Percentiles rank a stretch among this genome's conserved stretches.
Evolutionary conservation across 2,329 filamentous ascomycete species (phyloP).

Genomic region (Cercospora nicotianae): DNA sequence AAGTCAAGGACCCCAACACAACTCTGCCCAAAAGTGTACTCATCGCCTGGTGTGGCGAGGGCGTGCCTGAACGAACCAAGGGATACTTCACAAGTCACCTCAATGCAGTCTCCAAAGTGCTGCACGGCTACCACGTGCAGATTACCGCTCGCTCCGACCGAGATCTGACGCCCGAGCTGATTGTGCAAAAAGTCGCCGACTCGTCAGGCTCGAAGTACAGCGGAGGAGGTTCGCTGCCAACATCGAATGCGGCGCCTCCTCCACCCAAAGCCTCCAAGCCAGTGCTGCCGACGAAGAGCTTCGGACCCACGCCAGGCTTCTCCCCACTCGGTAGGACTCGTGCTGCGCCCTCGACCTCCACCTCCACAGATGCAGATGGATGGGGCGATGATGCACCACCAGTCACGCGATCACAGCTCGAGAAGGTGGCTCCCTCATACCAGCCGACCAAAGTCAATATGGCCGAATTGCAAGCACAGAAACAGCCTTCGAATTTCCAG

Average conservation of each 20-base stretch:
- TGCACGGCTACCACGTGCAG: slow-evolving; percentile 96
- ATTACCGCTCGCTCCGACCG: slow-evolving; percentile 90
- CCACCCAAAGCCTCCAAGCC: slow-evolving; percentile 84
- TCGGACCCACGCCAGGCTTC: slow-evolving; percentile 54
- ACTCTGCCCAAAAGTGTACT: slow-evolving; percentile 86
- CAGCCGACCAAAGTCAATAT: slow-evolving; percentile 95
- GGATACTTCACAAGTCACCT: slow-evolving; percentile 97
- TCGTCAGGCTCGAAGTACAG: slow-evolving; percentile 95
- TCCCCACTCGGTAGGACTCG: slow-evolving; percentile 67
- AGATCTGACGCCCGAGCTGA: slow-evolving; percentile 82
- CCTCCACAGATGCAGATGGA: slow-evolving; percentile 72
- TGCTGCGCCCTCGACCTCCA: slow-evolving; percentile 53
- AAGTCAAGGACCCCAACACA: slow-evolving; percentile 93
- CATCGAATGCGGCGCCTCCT: slow-evolving; percentile 57
- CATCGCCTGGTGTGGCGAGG: slow-evolving; percentile 95
- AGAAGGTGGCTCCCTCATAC: slow-evolving; percentile 91
- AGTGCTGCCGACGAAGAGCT: slow-evolving; percentile 74
- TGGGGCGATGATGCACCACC: slow-evolving; percentile 96
- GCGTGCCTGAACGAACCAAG: slow-evolving; percentile 96
- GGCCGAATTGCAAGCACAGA: slow-evolving; percentile 74
- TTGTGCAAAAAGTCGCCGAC: slow-evolving; percentile 91
- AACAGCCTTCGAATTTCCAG: slow-evolving; percentile 63
- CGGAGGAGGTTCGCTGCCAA: slow-evolving; percentile 54
- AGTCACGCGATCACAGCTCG: slow-evolving; percentile 78
- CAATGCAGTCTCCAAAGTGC: slow-evolving; percentile 81